phyloP scores from a whole-genome alignment of 129 eudicot genomes.

The Ambrosia artemisiifolia region DNA sequence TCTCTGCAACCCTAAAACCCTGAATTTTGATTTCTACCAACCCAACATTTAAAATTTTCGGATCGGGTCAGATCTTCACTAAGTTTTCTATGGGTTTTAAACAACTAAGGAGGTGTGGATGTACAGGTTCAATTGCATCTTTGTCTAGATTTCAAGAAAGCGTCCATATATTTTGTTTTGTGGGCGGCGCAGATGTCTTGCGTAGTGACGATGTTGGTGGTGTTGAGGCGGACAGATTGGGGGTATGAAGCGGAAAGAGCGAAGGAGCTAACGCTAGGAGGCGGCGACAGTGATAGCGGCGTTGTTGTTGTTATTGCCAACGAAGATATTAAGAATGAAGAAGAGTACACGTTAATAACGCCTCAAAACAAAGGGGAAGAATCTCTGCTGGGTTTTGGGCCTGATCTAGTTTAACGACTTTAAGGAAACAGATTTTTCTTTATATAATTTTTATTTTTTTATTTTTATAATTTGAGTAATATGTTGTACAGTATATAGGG shows the following conservation, averaged over 20 bases:
- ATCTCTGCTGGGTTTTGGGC: conserved; percentile 44
- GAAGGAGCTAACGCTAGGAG: conserved; percentile 45
- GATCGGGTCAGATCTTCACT: too few species aligned
- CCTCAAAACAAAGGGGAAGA: conserved; percentile 40
- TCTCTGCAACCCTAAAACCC: too few species aligned
- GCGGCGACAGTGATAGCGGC: neutral
- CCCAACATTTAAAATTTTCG: too few species aligned
- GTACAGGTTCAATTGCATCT: too few species aligned
- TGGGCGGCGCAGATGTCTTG: conserved; percentile 81
- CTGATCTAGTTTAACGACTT: conserved; percentile 34
- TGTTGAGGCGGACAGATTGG: conserved; percentile 69
- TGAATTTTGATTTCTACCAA: too few species aligned
- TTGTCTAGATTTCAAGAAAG: too few species aligned
- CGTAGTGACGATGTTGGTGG: conserved; percentile 70
- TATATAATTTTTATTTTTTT: conserved; percentile 9
- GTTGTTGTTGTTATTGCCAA: conserved; percentile 15
- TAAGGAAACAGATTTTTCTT: conserved; percentile 11
- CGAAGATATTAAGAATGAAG: conserved; percentile 33
- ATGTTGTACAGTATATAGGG: conserved; percentile 28
- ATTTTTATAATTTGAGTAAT: conserved; percentile 20
- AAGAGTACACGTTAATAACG: conserved; percentile 27
- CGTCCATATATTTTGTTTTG: too few species aligned
- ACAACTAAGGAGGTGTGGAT: too few species aligned
- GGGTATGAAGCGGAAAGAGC: conserved; percentile 61
- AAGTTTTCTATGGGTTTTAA: too few species aligned